Evolutionary conservation across 2,329 filamentous ascomycete species (phyloP).

Genomic region (Penicillium sp.): DNA sequence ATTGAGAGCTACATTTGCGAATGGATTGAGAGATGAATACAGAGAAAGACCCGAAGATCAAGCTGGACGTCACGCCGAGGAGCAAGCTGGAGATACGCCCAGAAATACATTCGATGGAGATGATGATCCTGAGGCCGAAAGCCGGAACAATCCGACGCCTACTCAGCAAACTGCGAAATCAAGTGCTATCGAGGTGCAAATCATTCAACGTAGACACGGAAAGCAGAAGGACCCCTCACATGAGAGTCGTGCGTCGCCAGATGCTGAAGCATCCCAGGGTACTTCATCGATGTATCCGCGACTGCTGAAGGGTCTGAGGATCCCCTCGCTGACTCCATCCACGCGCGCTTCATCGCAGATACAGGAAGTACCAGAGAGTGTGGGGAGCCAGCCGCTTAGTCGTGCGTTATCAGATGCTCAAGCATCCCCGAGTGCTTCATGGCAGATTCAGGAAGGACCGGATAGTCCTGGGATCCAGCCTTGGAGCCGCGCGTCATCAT

Average conservation of each 20-base stretch:
- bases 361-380: background rate
- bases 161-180: background rate
- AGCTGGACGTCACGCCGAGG: background rate
- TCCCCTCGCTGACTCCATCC: no score
- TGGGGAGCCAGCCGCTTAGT: background rate
- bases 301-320: no score
- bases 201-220: background rate
- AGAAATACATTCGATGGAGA: background rate
- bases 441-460: no score
- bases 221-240: background rate
- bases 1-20: background rate
- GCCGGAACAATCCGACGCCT: background rate
- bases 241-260: background rate
- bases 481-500: no score
- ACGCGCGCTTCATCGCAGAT: background rate
- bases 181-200: background rate
- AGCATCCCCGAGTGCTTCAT: no score
- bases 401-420: no score
- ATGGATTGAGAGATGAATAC: background rate
- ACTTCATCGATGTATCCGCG: no score
- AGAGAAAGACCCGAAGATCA: background rate
- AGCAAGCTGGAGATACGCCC: background rate
- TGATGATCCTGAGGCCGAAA: background rate
- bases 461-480: no score
- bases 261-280: background rate